phyloP scores from a whole-genome alignment of 129 eudicot species.

The Calendula officinalis region DNA sequence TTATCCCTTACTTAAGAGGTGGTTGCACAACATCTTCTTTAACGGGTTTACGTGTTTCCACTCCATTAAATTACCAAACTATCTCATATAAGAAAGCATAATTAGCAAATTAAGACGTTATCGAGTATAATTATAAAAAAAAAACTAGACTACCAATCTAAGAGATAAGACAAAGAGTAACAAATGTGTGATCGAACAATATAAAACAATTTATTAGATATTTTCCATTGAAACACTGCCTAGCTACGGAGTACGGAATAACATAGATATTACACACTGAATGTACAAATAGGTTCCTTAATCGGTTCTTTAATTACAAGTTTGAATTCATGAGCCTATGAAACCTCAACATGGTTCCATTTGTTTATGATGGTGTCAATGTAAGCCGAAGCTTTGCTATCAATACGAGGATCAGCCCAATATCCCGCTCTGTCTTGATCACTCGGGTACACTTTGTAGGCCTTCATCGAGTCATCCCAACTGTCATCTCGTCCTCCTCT shows the following conservation, averaged over 20 bases:
- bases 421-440: slow-evolving; percentile 40
- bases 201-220: slow-evolving; percentile 21
- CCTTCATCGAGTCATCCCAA: slow-evolving; percentile 42
- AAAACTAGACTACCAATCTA: no score
- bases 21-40: no score
- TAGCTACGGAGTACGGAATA: slow-evolving; percentile 24
- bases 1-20: no score
- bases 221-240: slow-evolving; percentile 23
- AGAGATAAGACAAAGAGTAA: neutral
- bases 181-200: neutral
- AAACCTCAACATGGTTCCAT: slow-evolving; percentile 42
- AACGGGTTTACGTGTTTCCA: no score
- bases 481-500: slow-evolving; percentile 12
- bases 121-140: no score
- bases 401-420: slow-evolving; percentile 42
- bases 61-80: no score
- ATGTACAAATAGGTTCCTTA: slow-evolving; percentile 18
- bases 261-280: slow-evolving; percentile 11
- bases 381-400: slow-evolving; percentile 40
- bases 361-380: slow-evolving; percentile 29
- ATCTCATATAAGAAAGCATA: no score
- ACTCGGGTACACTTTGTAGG: slow-evolving; percentile 41
- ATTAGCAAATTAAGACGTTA: no score
- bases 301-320: slow-evolving; percentile 1
- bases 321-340: slow-evolving; percentile 18